Evolutionary conservation across 805 yeast genomes (phyloP).

Genomic region (Priceomyces haplophilus): DNA sequence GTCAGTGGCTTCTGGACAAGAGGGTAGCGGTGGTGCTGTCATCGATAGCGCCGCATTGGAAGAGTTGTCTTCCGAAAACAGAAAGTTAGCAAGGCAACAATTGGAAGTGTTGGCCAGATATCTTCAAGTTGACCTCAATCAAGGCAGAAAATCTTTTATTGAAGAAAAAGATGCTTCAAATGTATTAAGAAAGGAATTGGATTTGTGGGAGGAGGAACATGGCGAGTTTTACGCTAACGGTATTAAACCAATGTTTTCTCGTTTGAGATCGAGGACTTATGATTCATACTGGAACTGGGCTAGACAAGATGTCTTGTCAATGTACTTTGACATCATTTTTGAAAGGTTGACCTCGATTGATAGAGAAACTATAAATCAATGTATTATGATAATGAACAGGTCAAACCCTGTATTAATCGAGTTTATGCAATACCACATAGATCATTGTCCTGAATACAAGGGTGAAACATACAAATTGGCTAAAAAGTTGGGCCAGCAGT

Average conservation of each 20-base stretch:
- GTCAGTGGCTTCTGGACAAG: conserved; percentile 56
- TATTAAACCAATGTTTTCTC: conserved; percentile 83
- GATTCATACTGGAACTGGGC: conserved; percentile 99
- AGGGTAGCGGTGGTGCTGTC: conserved; percentile 76
- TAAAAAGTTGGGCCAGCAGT: conserved; percentile 83
- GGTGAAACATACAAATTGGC: conserved; percentile 94
- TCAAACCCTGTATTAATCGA: conserved; percentile 90
- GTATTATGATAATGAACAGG: conserved; percentile 97
- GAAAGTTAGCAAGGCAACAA: conserved; percentile 67
- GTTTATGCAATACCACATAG: conserved; percentile 91
- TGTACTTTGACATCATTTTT: conserved; percentile 94
- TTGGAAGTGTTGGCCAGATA: conserved; percentile 93
- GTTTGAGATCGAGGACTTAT: conserved; percentile 90
- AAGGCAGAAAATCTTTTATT: conserved; percentile 82
- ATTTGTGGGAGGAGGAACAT: conserved; percentile 75
- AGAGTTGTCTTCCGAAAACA: conserved; percentile 68
- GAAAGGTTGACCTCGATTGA: conserved; percentile 89
- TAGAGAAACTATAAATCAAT: conserved; percentile 93
- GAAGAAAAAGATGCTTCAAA: conserved; percentile 82
- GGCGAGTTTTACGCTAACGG: conserved; percentile 95
- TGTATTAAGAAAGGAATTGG: conserved; percentile 84
- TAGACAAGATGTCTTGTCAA: conserved; percentile 89
- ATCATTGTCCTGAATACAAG: conserved; percentile 73
- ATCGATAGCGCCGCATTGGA: conserved; percentile 95
- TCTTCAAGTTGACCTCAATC: conserved; percentile 85